These are phyloP conservation scores for Tieghemiomyces parasiticus DNA, from an alignment of 192 early-diverging fungal species.

Conservation along the genomic window DNA sequence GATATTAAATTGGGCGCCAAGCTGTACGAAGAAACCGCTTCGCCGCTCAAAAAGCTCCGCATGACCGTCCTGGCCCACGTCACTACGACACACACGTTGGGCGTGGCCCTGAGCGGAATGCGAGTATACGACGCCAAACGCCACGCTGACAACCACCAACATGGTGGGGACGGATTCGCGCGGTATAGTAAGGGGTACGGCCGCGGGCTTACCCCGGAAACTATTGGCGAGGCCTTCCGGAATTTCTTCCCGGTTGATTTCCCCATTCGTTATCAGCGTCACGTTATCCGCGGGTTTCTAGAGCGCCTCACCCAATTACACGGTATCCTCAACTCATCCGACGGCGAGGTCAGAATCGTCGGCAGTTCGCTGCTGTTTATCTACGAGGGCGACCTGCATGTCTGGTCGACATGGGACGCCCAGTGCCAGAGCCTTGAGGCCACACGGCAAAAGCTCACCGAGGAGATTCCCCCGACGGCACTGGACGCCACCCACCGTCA, in stretches of 20 bases:
- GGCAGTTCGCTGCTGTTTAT: conserved; percentile 61
- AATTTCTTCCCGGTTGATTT: conserved; percentile 40
- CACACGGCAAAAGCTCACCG: too few relatives aligned
- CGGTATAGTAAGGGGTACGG: conserved; percentile 12
- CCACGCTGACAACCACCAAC: neutral
- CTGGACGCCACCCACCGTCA: too few relatives aligned
- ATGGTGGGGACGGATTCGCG: neutral
- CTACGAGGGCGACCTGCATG: conserved; percentile 58
- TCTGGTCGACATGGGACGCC: too few relatives aligned
- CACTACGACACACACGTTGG: conserved; percentile 50
- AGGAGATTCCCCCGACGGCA: too few relatives aligned
- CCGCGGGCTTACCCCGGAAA: conserved; percentile 29
- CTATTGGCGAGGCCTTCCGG: conserved; percentile 35
- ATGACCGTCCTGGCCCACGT: conserved; percentile 46
- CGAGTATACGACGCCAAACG: conserved; percentile 21
- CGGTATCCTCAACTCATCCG: conserved; percentile 28
- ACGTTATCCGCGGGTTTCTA: conserved; percentile 43
- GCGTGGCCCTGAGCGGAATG: conserved; percentile 58
- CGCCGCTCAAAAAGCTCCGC: conserved; percentile 45
- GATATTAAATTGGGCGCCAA: conserved; percentile 80
- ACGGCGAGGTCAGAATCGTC: conserved; percentile 53
- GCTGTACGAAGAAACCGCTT: conserved; percentile 57
- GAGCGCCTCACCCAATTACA: conserved; percentile 35
- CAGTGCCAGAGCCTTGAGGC: too few relatives aligned
- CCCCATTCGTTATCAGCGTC: conserved; percentile 28